Percentiles rank a stretch among this genome's conserved stretches.
Conservation (phyloP, 176 grass and related monocot genomes). For the Raddia distichophylla region DNA sequence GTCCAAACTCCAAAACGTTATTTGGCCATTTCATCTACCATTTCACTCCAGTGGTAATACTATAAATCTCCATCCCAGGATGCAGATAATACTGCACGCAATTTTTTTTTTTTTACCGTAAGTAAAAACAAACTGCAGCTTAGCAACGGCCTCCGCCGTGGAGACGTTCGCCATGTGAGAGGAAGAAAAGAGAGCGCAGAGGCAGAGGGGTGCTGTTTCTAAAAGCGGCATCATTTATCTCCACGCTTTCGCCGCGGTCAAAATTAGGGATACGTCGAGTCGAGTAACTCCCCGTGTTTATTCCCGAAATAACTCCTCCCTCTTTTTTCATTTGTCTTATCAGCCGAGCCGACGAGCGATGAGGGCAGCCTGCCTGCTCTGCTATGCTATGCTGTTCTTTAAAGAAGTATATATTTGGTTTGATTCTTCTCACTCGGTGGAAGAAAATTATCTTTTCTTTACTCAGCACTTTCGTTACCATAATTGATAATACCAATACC, state of each 20-base stretch:
- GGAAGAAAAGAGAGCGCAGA: not conserved
- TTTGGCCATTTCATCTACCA: no score
- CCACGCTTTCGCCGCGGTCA: not conserved
- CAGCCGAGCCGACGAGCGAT: not conserved
- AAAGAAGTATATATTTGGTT: not conserved
- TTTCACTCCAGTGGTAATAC: no score
- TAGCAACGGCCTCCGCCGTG: not conserved
- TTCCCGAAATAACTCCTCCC: not conserved
- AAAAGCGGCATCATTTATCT: not conserved
- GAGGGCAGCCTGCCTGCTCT: not conserved
- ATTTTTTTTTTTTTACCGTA: not conserved
- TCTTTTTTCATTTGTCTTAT: constrained; percentile 28
- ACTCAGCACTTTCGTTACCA: no score
- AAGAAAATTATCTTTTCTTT: no score
- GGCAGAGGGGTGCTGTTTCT: not conserved
- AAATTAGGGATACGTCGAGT: constrained; percentile 28
- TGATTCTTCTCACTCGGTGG: not conserved
- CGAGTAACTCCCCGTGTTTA: constrained; percentile 1
- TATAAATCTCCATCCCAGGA: no score
- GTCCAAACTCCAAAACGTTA: no score
- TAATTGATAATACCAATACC: no score
- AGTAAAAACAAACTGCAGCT: not conserved
- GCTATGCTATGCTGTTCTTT: not conserved
- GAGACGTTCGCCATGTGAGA: not conserved
- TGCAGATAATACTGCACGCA: not conserved